Evolutionary conservation across 352 stramenopile species (phyloP).

Genomic region (Globisporangium barbulae): DNA sequence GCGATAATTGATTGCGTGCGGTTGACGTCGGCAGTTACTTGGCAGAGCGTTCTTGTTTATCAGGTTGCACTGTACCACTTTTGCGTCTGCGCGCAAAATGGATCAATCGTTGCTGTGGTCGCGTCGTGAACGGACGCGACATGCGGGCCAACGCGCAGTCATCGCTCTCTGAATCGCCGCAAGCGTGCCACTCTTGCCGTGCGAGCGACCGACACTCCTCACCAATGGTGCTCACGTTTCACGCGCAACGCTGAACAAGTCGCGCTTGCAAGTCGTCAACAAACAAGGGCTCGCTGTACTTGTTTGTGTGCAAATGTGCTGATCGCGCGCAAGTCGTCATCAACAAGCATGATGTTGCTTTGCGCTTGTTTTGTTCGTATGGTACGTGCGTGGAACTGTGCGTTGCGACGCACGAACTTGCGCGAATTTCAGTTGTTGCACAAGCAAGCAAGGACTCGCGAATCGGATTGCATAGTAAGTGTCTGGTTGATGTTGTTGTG

Average conservation of each 20-base stretch:
- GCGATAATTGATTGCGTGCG: neutral
- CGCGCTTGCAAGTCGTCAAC: neutral
- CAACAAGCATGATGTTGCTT: neutral
- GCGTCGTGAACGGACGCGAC: neutral
- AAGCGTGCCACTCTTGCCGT: neutral
- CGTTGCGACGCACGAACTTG: neutral
- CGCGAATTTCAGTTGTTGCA: too few relatives aligned
- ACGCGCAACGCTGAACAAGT: neutral
- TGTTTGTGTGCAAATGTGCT: too few relatives aligned
- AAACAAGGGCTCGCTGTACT: neutral
- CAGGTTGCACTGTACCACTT: neutral
- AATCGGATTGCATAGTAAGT: conserved; percentile 3
- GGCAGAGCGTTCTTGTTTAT: neutral
- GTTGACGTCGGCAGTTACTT: neutral
- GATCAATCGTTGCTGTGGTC: neutral
- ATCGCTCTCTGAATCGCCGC: neutral
- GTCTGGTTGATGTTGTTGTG: neutral
- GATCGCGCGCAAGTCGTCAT: neutral
- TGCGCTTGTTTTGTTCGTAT: neutral
- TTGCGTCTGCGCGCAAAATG: neutral
- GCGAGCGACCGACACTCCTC: neutral
- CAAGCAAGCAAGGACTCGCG: neutral
- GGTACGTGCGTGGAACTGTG: neutral
- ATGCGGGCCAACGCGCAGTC: neutral
- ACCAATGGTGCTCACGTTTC: neutral